Conservation (phyloP, 768 basidiomycete species). For the Thelephora ganbajun region DNA sequence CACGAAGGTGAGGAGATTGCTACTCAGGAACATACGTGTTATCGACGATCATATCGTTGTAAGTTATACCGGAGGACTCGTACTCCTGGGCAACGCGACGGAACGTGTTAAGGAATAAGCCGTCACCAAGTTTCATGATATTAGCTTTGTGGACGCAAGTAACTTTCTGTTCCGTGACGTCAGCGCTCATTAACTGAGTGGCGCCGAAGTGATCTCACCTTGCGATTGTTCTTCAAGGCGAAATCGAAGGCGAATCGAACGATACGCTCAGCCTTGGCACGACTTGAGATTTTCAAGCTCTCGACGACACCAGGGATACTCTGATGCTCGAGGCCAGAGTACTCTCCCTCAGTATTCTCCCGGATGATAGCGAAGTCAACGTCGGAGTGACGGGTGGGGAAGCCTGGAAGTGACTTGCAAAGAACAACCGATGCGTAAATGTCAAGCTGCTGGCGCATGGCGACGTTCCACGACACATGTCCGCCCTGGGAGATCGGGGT, state of each 20-base stretch:
- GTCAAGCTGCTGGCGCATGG: conserved; percentile 98
- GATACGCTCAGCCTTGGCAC: conserved; percentile 92
- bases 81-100: conserved; percentile 94
- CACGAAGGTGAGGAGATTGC: background rate
- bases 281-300: conserved; percentile 92
- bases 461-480: conserved; percentile 99
- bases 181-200: background rate
- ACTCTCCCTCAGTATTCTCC: conserved; percentile 99
- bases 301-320: conserved; percentile 98
- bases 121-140: conserved; percentile 99
- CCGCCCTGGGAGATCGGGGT: conserved; percentile 93
- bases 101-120: conserved; percentile 98
- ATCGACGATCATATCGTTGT: conserved; percentile 98
- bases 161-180: conserved; percentile 62
- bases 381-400: conserved; percentile 89
- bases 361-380: conserved; percentile 99
- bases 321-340: conserved; percentile 96
- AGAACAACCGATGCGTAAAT: conserved; percentile 98
- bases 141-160: conserved; percentile 99
- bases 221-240: conserved; percentile 94
- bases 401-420: conserved; percentile 94
- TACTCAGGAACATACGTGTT: conserved; percentile 59
- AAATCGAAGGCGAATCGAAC: conserved; percentile 97
- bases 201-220: conserved; percentile 33
- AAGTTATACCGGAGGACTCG: conserved; percentile 79